Evolutionary conservation across 2,329 filamentous ascomycete genomes (phyloP), one percentile per base, ranked within the genome.

Genomic region (Sporothrix pseudoabietina): DNA sequence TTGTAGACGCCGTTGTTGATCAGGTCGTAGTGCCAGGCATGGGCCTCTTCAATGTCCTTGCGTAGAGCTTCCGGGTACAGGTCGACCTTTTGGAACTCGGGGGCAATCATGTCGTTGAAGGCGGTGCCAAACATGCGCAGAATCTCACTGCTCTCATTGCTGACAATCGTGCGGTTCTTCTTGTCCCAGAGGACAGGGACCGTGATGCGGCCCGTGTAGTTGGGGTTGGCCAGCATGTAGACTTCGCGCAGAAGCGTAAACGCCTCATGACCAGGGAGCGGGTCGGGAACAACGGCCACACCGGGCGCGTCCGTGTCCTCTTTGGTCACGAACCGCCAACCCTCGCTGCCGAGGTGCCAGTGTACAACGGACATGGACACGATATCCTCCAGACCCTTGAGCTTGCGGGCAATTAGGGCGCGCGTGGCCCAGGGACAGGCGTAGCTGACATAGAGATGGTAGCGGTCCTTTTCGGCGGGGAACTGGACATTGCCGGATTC

Each of bases 381-480:
- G 76, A 96, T 87, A 73, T 97, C 91, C 78, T 98, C 92, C 0
- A 99, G 87, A 0, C 95, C 96, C 85, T 98, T 99, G 78, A 99
- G 87, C 81, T 94, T 91, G 74, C 95, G 88, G 2, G 92, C 92
- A 77, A 98, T 97, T 76, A 98, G 86, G 0, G 94, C 91, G 59
- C 96, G 91, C 79, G 94, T 93, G 5, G 95, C 94, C 94, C 94
- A 98, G 4, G 94, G 94, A 82, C 94, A 98, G 7, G 94, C 94
- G 82, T 97, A 97, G 78, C 92, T 95, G 77, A 97, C 91, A 80
- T 95, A 99, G 78, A 99, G 89, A 83, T 99, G 96, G 81, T 99
- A 99, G 72, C 96, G 88, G 71, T 88, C 93, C 83, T 93, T 93
- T 83, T 98, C 95, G 0, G 94, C 88, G 5, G 94, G 92, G 78